Base-by-base conservation (phyloP, 1,284 basidiomycete species). In the Fomitiporia mediterranea region DNA sequence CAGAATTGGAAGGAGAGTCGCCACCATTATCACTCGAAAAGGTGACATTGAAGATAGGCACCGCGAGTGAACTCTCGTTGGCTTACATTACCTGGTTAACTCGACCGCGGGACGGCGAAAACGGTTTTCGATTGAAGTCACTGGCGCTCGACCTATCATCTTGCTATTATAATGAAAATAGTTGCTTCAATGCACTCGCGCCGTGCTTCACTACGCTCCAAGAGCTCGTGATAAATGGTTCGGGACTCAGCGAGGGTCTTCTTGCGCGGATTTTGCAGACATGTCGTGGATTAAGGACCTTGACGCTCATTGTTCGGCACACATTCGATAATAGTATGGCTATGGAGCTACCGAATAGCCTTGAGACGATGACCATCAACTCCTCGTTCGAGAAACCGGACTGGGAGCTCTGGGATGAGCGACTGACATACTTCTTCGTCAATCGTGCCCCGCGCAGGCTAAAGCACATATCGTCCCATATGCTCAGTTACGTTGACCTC, bases 31-130 rank as follows among this genome's bases (percentile, higher is more conserved):
- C 53, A 13, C 47, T 59, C 5, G 25, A 51, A 38, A 51, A 55
- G 47, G 38, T 59, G 27, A 43, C 57, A 4, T 27, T 59, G 32
- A 50, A 51, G 42, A 59, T 59, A 21, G 57, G 57, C 38, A 50
- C 27, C 15, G 43, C 49, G 34, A 59, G 57, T 30, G 48, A 42
- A 11, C 25, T 59, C 4, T 55, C 57, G 17, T 21, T 59, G 7
- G 13, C 37, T 19, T 59, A 59, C 37, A 55, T 59, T 15, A 28
- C 8, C 15, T 59, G 57, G 57, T 42, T 59, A 1, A 51, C 53
- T 9, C 2, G 32, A 7, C 57, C 57, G 8, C 52, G 57, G 15
- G 38, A 50, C 2, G 47, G 49, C 13, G 42, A 57, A 15, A 37
- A 47, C 30, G 38, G 27, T n/a, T 59, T 55, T 52, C 40, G 28